Base-by-base conservation (phyloP, 495 filamentous ascomycete genomes). In the Penicillium nucicola region DNA sequence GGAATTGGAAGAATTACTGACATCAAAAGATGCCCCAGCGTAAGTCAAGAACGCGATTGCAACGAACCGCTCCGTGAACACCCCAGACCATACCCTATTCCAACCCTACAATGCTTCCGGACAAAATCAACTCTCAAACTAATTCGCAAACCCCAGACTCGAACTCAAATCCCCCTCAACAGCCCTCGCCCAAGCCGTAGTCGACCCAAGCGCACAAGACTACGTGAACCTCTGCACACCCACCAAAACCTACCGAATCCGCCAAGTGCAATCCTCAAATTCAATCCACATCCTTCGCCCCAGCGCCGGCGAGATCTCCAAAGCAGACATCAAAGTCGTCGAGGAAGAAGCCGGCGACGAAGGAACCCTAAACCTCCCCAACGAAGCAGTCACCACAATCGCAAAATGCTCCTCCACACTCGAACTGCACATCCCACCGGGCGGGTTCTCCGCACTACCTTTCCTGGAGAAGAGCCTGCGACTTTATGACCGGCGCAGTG, bases 181-280 rank as follows among this genome's bases (percentile, higher is more conserved):
- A 28, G 55, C 50, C 18, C 55, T 61, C 42, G 53, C 64, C 23
- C 55, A 57, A 18, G 54, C 62, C 37, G 63, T 53, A 12, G 28
- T 46, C 23, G 57, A 60, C 25, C 53, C 61, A 37, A 53, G 78
- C 23, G 71, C 74, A 22, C 66, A 71, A 4, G 77, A 83, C 53
- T 83, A 85, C 50, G 86, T 88, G 35, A 81, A 93, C 46, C 77
- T 97, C 52, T 90, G 84, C 64, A 87, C 85, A 3, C 66, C 79
- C 2, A 70, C 74, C 13, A 76, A 83, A 62, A 92, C 86, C 15
- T 97, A 85, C 74, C 83, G 83, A 25, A 76, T 96, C 42, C 88
- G 88, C 15, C 90, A 96, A 67, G 90, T 96, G 53, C 90, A 92
- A 61, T 92, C 90, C 0, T 96, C 90, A 13, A 97, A 97, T 63